A percentile compares a stretch with the other conserved stretches of the same genome.
Conservation (phyloP, 768 basidiomycete genomes). For the Kwoniella dejecticola region DNA sequence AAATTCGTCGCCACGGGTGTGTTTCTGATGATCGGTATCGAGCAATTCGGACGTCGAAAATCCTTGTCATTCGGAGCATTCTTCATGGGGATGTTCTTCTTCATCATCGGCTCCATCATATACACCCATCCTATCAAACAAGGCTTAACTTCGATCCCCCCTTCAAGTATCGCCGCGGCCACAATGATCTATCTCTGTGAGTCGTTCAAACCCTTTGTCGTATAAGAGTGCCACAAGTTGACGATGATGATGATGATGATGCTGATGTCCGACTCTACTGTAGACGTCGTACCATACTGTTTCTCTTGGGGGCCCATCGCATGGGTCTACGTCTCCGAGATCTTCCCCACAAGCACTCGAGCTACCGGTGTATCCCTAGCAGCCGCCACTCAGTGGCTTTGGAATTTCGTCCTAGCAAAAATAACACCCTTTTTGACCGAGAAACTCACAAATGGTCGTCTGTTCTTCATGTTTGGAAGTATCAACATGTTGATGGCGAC, state of each 20-base stretch:
- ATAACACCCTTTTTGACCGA: constrained; percentile 43
- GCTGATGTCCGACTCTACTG: no score
- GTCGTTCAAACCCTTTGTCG: constrained; percentile 52
- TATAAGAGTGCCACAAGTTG: no score
- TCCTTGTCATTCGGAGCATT: constrained; percentile 68
- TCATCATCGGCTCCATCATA: constrained; percentile 79
- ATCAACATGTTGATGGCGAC: constrained; percentile 35
- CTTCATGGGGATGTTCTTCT: constrained; percentile 78
- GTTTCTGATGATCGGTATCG: constrained; percentile 56
- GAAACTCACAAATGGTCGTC: constrained; percentile 34
- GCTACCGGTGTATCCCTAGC: constrained; percentile 76
- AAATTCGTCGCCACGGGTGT: constrained; percentile 57
- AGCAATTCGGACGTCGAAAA: constrained; percentile 55
- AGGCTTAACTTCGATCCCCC: not conserved
- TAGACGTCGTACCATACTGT: constrained; percentile 76
- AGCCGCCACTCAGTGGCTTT: constrained; percentile 68
- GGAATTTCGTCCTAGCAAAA: constrained; percentile 42
- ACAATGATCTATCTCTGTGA: constrained; percentile 57
- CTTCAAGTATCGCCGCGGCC: not conserved
- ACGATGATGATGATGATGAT: no score
- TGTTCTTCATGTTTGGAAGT: constrained; percentile 49
- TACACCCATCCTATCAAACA: constrained; percentile 64
- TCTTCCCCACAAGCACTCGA: constrained; percentile 81
- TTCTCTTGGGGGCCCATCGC: constrained; percentile 76
- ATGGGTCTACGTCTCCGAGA: constrained; percentile 74